phyloP scores from a whole-genome alignment of 306 rosid genomes.

The Prunus mume region DNA sequence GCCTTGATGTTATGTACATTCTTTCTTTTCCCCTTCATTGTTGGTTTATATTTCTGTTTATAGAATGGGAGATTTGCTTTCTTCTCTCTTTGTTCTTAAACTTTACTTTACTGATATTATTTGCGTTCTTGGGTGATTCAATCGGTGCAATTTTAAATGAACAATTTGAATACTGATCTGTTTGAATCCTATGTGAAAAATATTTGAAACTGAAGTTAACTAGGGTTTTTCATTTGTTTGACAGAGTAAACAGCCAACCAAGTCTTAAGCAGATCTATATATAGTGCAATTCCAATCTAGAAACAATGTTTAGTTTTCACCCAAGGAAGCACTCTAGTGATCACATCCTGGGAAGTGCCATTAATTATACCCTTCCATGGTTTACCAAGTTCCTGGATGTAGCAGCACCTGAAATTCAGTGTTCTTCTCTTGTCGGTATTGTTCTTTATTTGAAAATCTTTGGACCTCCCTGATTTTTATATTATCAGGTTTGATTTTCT shows the following conservation, averaged over 20 bases:
- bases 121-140: background rate
- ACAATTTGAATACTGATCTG: background rate
- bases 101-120: background rate
- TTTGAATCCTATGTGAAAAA: background rate
- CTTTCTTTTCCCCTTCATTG: background rate
- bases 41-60: no score
- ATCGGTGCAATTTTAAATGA: background rate
- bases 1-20: constrained; percentile 14
- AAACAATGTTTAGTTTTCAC: background rate
- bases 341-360: constrained; percentile 82
- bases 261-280: background rate
- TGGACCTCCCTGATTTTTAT: constrained; percentile 80
- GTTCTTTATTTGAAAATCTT: constrained; percentile 83
- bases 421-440: constrained; percentile 79
- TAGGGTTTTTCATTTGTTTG: background rate
- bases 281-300: background rate
- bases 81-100: background rate
- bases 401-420: constrained; percentile 84
- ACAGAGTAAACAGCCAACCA: no score
- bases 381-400: constrained; percentile 72
- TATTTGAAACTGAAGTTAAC: background rate
- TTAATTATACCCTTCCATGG: constrained; percentile 57
- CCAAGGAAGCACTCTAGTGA: background rate
- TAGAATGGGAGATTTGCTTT: background rate
- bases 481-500: constrained; percentile 80